phyloP scores from a whole-genome alignment of 352 stramenopile genomes.

The Phytophthora vignae region DNA sequence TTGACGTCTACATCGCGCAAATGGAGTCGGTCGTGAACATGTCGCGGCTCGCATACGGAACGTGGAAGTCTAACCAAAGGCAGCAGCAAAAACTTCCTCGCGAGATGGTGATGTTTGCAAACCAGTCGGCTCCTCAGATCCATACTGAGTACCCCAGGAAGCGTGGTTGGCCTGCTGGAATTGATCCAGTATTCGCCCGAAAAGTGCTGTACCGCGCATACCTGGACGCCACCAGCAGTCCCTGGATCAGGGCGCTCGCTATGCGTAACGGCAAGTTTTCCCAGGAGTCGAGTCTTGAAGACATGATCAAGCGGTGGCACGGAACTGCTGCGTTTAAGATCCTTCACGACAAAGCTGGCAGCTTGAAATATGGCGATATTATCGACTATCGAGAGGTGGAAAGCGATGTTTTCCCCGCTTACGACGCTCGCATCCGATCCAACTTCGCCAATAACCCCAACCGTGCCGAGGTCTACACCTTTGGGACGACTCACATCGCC shows the following conservation, averaged over 20 bases:
- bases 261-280: constrained; percentile 27
- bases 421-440: constrained; percentile 18
- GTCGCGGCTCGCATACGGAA: not conserved
- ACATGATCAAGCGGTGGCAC: constrained; percentile 39
- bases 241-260: constrained; percentile 20
- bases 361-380: constrained; percentile 22
- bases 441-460: constrained; percentile 32
- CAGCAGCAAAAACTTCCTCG: constrained; percentile 7
- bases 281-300: not conserved
- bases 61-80: not conserved
- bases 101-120: constrained; percentile 23
- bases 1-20: constrained; percentile 36
- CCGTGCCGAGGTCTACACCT: constrained; percentile 22
- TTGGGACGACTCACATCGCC: constrained; percentile 32
- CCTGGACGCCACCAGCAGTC: constrained; percentile 21
- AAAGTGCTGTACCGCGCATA: constrained; percentile 35
- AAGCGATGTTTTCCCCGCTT: constrained; percentile 3
- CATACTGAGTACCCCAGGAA: constrained; percentile 32
- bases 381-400: constrained; percentile 19
- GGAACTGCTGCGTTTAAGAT: constrained; percentile 27
- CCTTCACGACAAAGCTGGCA: not conserved
- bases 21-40: constrained; percentile 25
- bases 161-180: constrained; percentile 34
- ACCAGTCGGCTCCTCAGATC: constrained; percentile 18
- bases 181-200: constrained; percentile 20